phyloP scores from a whole-genome alignment of 805 yeast species.

The Isabelozyma pseudorhagii region DNA sequence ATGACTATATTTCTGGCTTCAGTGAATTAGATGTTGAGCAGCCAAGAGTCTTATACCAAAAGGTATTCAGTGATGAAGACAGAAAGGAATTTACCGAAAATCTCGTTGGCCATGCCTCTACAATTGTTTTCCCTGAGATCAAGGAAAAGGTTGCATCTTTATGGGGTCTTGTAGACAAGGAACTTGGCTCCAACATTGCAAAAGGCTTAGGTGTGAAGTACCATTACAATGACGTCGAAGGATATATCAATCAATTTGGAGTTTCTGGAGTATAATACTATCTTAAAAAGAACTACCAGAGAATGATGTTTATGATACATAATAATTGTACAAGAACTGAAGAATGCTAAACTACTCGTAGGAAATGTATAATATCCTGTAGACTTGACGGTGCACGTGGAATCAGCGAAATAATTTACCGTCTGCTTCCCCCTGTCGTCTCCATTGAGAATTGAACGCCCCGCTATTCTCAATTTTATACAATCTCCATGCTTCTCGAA shows the following conservation, averaged over 20 bases:
- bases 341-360: too few relatives aligned
- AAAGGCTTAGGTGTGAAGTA: constrained; percentile 38
- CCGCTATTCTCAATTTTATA: constrained; percentile 62
- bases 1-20: constrained; percentile 37
- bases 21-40: constrained; percentile 46
- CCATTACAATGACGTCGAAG: constrained; percentile 6
- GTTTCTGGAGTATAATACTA: not conserved
- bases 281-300: too few relatives aligned
- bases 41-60: constrained; percentile 41
- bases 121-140: constrained; percentile 21
- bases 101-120: constrained; percentile 37
- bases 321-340: too few relatives aligned
- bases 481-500: constrained; percentile 85
- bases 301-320: too few relatives aligned
- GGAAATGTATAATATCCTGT: too few relatives aligned
- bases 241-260: not conserved
- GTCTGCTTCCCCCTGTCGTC: constrained; percentile 65
- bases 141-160: constrained; percentile 38
- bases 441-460: constrained; percentile 52
- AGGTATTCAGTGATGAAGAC: constrained; percentile 30
- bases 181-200: constrained; percentile 39
- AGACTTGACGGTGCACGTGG: not conserved
- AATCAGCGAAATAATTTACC: constrained; percentile 63
- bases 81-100: constrained; percentile 33
- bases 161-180: constrained; percentile 40